Evolutionary conservation across 148 eudicot genomes (phyloP).

Genomic region (Bassia scoparia): DNA sequence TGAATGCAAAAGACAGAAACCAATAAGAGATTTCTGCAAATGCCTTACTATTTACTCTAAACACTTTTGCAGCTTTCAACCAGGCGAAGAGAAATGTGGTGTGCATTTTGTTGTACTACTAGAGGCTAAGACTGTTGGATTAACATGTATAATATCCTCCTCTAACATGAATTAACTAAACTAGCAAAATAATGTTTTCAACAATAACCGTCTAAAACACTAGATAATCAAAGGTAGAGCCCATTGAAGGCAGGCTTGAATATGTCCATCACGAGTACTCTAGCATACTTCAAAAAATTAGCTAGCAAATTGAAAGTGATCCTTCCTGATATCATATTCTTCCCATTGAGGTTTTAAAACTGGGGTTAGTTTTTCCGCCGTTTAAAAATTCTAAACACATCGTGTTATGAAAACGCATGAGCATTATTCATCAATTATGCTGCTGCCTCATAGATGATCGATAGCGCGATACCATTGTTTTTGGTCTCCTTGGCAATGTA

Average conservation of each 20-base stretch:
- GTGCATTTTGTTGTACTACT: too few species aligned
- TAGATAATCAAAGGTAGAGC: too few species aligned
- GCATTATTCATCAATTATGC: neutral
- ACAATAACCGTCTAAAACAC: neutral
- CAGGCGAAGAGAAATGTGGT: too few species aligned
- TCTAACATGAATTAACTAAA: neutral
- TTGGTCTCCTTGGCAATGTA: neutral
- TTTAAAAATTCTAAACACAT: neutral
- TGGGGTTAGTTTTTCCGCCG: too few species aligned
- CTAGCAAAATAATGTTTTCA: too few species aligned
- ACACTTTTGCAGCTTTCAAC: neutral
- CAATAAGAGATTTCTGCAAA: neutral
- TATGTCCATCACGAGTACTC: neutral
- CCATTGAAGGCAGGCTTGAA: neutral
- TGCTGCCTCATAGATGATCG: too few species aligned
- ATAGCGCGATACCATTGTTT: neutral
- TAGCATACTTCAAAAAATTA: neutral
- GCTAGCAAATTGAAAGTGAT: neutral
- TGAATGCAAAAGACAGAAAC: neutral
- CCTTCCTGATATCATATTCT: too few species aligned
- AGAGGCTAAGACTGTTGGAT: neutral
- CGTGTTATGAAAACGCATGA: neutral
- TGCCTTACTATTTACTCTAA: neutral
- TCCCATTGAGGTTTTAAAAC: neutral
- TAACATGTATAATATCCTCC: neutral